Evolutionary conservation across 257 asterid genomes (phyloP), one percentile per base, ranked within the genome.

Genomic region (Nicotiana tomentosiformis): DNA sequence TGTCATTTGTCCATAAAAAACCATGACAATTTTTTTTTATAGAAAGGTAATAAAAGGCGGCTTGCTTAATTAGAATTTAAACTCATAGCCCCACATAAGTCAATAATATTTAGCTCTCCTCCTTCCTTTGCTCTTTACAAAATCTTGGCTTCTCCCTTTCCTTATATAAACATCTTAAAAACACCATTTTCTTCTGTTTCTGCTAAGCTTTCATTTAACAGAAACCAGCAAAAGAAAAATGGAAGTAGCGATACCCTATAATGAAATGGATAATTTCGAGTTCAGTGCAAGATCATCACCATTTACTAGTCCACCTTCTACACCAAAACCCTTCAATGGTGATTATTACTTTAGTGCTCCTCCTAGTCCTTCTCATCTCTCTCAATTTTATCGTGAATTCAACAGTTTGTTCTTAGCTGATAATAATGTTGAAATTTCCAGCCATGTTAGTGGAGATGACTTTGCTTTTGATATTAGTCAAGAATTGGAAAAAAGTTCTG

Each of bases 341-440:
- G 88, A 86, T 0, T 90, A 83, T 85, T 94, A 93, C 77, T 84
- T 84, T 85, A 93, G 97, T 77, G 97, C 98, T 29, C 98, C 98
- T 0, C 46, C 94, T 0, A 91, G 93, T 84, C 98, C 98, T 16
- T 81, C 93, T 26, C 93, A 87, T 55, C 84, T 90, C 66, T 84
- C 93, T 58, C 90, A 80, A 17, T 88, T 91, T 60, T 88, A 87
- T 57, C 78, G 85, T 1, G 91, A 88, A 35, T 89, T 87, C 20
- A 87, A 90, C 3, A 88, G 85, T 65, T 84, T 85, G 39, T 66
- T 82, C 80, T 43, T 35, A 20, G 49, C 55, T 72, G 82, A 37
- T 10, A 2, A 4, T 39, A 18, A 67, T 30, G 81, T 56, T 29
- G 74, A 77, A 7, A 16, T 9, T 3, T 78, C 46, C 0, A 66